A percentile compares a stretch with the other conserved stretches of the same genome.
These are phyloP conservation scores for Platanthera guangdongensis DNA, from an alignment of 106 monocot species.

Conservation along the genomic window DNA sequence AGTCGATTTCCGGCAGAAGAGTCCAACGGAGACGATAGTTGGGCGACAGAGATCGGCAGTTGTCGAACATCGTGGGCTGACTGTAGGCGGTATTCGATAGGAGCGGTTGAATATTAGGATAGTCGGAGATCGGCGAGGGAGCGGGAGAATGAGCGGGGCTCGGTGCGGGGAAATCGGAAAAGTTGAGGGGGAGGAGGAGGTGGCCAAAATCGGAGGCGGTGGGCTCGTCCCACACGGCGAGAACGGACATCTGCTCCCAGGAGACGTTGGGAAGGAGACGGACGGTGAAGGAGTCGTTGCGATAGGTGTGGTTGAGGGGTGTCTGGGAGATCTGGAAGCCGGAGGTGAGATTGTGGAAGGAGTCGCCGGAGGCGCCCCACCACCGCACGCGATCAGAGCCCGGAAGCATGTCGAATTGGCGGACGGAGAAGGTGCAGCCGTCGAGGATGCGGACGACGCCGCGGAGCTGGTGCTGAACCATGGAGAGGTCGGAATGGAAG, in stretches of 20 bases:
- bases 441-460: constrained; percentile 48
- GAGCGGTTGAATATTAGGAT: neutral
- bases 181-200: constrained; percentile 11
- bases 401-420: constrained; percentile 70
- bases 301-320: constrained; percentile 44
- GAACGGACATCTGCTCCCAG: constrained; percentile 51
- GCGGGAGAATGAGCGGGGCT: constrained; percentile 20
- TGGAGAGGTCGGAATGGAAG: constrained; percentile 53
- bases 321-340: constrained; percentile 38
- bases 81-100: neutral
- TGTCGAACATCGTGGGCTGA: constrained; percentile 70
- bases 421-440: constrained; percentile 69
- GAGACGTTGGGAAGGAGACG: constrained; percentile 27
- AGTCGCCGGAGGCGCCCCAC: constrained; percentile 58
- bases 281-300: constrained; percentile 47
- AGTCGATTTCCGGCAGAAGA: constrained; percentile 25
- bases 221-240: constrained; percentile 65
- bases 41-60: constrained; percentile 48
- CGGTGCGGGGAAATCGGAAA: neutral
- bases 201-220: constrained; percentile 83
- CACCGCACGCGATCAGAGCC: constrained; percentile 54
- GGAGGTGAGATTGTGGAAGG: constrained; percentile 44
- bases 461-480: constrained; percentile 88
- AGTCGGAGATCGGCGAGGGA: neutral
- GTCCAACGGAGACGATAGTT: constrained; percentile 70